Base-by-base conservation (phyloP, 2,329 filamentous ascomycete species). In the Tolypocladium capitatum region DNA sequence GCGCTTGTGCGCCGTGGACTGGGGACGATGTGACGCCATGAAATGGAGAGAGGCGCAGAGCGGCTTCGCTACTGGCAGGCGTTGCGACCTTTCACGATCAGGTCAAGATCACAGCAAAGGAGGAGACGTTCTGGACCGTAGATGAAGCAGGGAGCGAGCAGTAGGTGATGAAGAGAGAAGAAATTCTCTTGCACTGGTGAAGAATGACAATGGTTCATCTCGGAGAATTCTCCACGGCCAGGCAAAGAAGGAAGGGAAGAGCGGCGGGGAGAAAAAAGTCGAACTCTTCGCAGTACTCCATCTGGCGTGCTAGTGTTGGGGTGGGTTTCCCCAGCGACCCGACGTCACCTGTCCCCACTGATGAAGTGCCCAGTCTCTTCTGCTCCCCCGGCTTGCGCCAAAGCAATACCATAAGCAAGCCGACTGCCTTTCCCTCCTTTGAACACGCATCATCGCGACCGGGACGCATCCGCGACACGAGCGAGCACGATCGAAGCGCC, bases 271-370 rank as follows among this genome's bases (percentile, higher is more conserved):
- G 21, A 16, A 18, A 30, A 30, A 42, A 42, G 38, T 42, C 38
- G n/a, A n/a, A n/a, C n/a, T n/a, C n/a, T n/a, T n/a, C n/a, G n/a
- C n/a, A n/a, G n/a, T n/a, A n/a, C n/a, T n/a, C n/a, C n/a, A n/a
- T n/a, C n/a, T n/a, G n/a, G n/a, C n/a, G n/a, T n/a, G n/a, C n/a
- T n/a, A n/a, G n/a, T n/a, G n/a, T n/a, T n/a, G n/a, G n/a, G 30
- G n/a, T 45, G 33, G 43, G 50, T 52, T 52, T 46, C 48, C 50
- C 48, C 34, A 46, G 50, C 38, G 38, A 42, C 38, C 21, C 50
- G 50, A 52, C 50, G 50, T 52, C 50, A 52, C 48, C 36, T 40
- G 42, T 35, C 43, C 30, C 48, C 48, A 48, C 48, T 42, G 44
- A 31, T 41, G 44, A 20, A n/a, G 24, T 35, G 27, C 14, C 20